Conservation (phyloP, 108 stramenopile genomes). For the Skeletonema grethae region DNA sequence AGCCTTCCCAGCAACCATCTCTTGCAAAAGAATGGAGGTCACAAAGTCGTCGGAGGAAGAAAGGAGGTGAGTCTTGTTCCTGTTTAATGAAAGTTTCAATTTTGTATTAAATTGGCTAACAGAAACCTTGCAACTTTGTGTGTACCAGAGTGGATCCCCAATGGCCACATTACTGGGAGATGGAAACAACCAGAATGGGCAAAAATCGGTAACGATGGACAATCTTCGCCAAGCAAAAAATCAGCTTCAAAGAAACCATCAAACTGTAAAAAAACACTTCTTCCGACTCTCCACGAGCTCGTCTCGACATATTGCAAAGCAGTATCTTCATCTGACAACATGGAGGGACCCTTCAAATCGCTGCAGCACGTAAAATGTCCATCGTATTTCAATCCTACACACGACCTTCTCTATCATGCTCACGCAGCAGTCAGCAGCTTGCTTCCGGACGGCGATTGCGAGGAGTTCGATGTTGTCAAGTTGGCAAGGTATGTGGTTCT, state of each 20-base stretch:
- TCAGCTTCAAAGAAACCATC: neutral
- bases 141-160: slow-evolving; percentile 23
- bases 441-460: slow-evolving; percentile 47
- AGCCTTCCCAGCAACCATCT: neutral
- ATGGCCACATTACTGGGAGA: slow-evolving; percentile 30
- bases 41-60: neutral
- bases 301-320: slow-evolving; percentile 1
- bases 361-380: slow-evolving; percentile 36
- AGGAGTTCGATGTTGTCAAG: slow-evolving; percentile 33
- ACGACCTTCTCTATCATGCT: slow-evolving; percentile 28
- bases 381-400: slow-evolving; percentile 23
- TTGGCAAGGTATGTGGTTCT: slow-evolving; percentile 16
- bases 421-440: slow-evolving; percentile 25
- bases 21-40: slow-evolving; percentile 4
- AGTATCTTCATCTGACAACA: neutral
- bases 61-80: neutral
- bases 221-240: neutral
- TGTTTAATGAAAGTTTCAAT: neutral
- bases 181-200: slow-evolving; percentile 39
- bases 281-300: slow-evolving; percentile 7
- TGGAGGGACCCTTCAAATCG: neutral
- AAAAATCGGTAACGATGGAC: neutral
- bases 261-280: slow-evolving; percentile 18
- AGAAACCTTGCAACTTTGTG: neutral
- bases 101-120: neutral